Evolutionary conservation across 2,329 filamentous ascomycete species (phyloP).

Genomic region (Domatiomyces catenatus): DNA sequence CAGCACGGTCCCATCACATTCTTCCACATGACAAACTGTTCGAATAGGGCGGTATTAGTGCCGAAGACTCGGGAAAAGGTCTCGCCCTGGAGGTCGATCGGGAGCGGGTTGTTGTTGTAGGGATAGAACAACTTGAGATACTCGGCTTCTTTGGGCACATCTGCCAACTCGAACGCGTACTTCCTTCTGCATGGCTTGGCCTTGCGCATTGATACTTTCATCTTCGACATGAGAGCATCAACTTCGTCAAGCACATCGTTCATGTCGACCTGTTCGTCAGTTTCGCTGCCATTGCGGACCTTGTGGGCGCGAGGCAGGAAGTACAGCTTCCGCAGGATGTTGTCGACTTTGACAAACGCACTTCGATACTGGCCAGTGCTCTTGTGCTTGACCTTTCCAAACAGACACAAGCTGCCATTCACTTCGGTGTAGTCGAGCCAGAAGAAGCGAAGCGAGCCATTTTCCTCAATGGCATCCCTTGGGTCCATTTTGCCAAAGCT

Average conservation of each 20-base stretch:
- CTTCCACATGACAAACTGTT: constrained; percentile 97
- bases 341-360: constrained; percentile 92
- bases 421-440: constrained; percentile 95
- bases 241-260: constrained; percentile 81
- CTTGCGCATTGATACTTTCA: constrained; percentile 79
- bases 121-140: constrained; percentile 95
- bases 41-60: constrained; percentile 81
- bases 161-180: constrained; percentile 85
- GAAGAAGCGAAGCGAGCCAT: constrained; percentile 85
- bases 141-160: constrained; percentile 72
- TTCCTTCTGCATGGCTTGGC: constrained; percentile 81
- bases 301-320: constrained; percentile 68
- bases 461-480: constrained; percentile 76
- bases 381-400: constrained; percentile 91
- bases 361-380: constrained; percentile 65
- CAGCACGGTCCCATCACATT: constrained; percentile 98
- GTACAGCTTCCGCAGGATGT: constrained; percentile 79
- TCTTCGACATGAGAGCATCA: constrained; percentile 69
- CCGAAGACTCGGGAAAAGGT: constrained; percentile 94
- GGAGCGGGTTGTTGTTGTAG: constrained; percentile 64
- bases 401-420: constrained; percentile 79
- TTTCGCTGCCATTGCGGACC: constrained; percentile 46
- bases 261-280: constrained; percentile 67
- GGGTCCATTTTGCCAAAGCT: constrained; percentile 67
- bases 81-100: constrained; percentile 58